Conservation (phyloP, 176 grass and related monocot genomes). For the Juncus inflexus region DNA sequence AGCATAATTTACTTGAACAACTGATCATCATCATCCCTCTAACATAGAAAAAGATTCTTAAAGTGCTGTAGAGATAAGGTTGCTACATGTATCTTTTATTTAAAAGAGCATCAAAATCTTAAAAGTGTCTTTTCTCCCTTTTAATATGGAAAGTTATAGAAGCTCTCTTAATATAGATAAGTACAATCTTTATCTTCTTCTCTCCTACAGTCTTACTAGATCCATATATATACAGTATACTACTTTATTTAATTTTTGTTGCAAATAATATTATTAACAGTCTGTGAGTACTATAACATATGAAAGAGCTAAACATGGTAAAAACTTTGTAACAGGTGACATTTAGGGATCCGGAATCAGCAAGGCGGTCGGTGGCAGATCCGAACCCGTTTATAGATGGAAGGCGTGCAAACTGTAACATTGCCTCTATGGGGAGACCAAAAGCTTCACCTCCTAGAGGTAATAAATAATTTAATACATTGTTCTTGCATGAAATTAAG, state of each 20-base stretch:
- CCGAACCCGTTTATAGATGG: slow-evolving; percentile 87
- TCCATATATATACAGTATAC: background rate
- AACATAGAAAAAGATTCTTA: slow-evolving; percentile 7
- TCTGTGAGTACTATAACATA: background rate
- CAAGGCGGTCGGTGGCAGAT: slow-evolving; percentile 60
- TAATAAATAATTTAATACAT: slow-evolving; percentile 17
- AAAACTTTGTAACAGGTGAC: slow-evolving; percentile 48
- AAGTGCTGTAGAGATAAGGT: slow-evolving; percentile 20
- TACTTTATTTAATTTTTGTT: background rate
- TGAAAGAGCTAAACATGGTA: background rate
- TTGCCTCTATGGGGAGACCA: slow-evolving; percentile 71
- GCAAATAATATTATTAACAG: background rate
- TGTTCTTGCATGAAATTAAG: too few species aligned
- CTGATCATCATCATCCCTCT: background rate
- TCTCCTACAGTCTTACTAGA: background rate
- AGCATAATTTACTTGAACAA: background rate
- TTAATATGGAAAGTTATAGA: background rate
- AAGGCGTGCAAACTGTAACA: slow-evolving; percentile 97
- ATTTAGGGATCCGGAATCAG: slow-evolving; percentile 68
- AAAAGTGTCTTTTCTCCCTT: slow-evolving; percentile 10
- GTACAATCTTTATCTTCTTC: background rate
- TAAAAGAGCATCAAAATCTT: background rate
- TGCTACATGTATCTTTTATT: slow-evolving; percentile 8
- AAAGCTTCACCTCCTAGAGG: slow-evolving; percentile 50
- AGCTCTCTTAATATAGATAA: slow-evolving; percentile 4